Evolutionary conservation across 148 eudicot species (phyloP).

Genomic region (Bassia scoparia): DNA sequence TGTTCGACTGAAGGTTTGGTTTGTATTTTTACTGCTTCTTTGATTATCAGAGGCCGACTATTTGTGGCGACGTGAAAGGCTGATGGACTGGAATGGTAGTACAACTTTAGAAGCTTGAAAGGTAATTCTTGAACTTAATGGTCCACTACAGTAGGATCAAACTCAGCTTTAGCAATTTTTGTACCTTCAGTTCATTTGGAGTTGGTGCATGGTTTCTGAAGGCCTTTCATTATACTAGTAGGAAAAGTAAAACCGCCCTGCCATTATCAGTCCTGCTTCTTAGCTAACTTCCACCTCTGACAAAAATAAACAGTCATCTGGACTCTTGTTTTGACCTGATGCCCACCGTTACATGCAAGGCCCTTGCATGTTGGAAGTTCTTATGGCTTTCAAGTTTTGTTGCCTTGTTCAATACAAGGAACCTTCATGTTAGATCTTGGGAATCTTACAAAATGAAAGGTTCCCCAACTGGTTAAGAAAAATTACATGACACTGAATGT

Average conservation of each 20-base stretch:
- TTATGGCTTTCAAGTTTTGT: not conserved
- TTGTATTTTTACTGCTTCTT: not conserved
- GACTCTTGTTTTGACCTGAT: too few species aligned
- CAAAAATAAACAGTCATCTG: too few species aligned
- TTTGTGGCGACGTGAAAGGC: slow-evolving; percentile 14
- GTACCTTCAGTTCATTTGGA: not conserved
- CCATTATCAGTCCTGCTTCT: too few species aligned
- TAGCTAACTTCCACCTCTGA: too few species aligned
- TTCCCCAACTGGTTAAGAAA: not conserved
- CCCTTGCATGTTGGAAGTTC: too few species aligned
- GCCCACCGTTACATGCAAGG: too few species aligned
- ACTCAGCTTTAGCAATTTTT: not conserved
- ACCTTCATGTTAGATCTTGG: too few species aligned
- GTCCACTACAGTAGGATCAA: not conserved
- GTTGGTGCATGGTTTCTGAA: too few species aligned
- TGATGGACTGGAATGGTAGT: slow-evolving; percentile 56
- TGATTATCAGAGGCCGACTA: not conserved
- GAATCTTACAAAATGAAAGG: too few species aligned
- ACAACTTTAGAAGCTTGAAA: slow-evolving; percentile 48
- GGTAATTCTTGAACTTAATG: slow-evolving; percentile 22
- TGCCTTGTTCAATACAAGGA: not conserved
- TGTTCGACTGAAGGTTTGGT: not conserved
- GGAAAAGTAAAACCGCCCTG: too few species aligned
- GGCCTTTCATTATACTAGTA: too few species aligned
- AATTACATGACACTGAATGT: not conserved